These are phyloP conservation scores for Tetradesmus obliquus DNA, from an alignment of 139 green algal genomes.

Conservation along the genomic window DNA sequence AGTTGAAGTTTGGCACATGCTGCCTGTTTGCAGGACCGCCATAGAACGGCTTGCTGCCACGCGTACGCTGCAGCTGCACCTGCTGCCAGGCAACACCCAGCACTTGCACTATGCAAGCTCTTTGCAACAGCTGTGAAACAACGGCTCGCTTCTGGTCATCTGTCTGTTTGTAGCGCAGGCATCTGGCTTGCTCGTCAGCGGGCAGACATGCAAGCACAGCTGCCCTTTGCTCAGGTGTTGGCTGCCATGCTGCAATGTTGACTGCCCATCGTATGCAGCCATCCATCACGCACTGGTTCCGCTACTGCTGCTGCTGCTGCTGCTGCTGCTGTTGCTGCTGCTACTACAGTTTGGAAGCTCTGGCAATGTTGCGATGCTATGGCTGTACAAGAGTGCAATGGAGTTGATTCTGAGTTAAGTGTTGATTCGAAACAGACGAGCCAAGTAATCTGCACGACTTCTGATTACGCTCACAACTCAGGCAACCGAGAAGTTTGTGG, in stretches of 20 bases:
- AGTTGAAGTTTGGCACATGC: constrained; percentile 86
- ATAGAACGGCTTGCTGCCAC: constrained; percentile 36
- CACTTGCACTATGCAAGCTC: neutral
- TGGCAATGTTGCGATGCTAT: neutral
- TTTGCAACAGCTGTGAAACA: constrained; percentile 30
- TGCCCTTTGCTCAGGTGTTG: constrained; percentile 6
- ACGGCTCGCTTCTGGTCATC: constrained; percentile 37
- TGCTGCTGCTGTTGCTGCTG: neutral
- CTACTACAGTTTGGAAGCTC: neutral
- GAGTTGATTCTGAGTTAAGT: too few species aligned
- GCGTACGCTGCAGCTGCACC: neutral
- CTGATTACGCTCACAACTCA: too few species aligned
- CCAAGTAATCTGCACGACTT: too few species aligned
- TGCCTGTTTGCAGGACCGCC: neutral
- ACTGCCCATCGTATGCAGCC: constrained; percentile 21
- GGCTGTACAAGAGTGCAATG: too few species aligned
- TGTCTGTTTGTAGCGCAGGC: neutral
- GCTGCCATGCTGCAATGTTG: neutral
- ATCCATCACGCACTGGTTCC: neutral
- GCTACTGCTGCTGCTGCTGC: neutral
- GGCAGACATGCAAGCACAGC: neutral
- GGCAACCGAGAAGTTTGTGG: neutral
- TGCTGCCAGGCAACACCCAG: neutral
- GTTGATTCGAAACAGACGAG: too few species aligned
- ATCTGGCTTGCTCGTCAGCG: neutral